Evolutionary conservation across 139 green algal species (phyloP).

Genomic region (Closterium sp.): DNA sequence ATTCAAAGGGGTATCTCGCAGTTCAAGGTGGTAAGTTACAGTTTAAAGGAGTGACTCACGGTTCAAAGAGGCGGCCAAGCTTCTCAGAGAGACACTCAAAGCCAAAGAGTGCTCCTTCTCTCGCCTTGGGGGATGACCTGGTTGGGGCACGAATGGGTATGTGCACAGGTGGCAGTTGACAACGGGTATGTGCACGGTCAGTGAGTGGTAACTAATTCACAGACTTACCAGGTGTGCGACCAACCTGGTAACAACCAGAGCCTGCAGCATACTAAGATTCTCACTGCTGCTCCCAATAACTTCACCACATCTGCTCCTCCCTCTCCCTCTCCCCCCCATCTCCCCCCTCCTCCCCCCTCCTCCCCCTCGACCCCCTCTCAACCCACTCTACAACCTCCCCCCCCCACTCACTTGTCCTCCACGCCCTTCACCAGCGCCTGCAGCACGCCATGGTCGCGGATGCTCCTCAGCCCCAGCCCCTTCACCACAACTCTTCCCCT

Average conservation of each 20-base stretch:
- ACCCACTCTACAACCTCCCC: slow-evolving; percentile 5
- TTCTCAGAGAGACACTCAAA: slow-evolving; percentile 92
- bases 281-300: slow-evolving; percentile 82
- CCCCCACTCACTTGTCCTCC: slow-evolving; percentile 47
- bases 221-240: too few relatives aligned
- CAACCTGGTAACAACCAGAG: too few relatives aligned
- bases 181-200: too few relatives aligned
- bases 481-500: slow-evolving; percentile 68
- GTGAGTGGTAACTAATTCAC: too few relatives aligned
- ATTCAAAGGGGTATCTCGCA: not conserved
- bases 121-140: not conserved
- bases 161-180: too few relatives aligned
- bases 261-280: slow-evolving; percentile 83
- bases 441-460: slow-evolving; percentile 87
- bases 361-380: too few relatives aligned
- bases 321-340: too few relatives aligned
- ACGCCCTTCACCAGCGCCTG: slow-evolving; percentile 74
- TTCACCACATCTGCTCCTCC: slow-evolving; percentile 88
- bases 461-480: slow-evolving; percentile 79
- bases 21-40: too few relatives aligned
- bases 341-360: too few relatives aligned
- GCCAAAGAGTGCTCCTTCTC: slow-evolving; percentile 84
- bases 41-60: slow-evolving; percentile 44
- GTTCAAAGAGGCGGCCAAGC: slow-evolving; percentile 96
- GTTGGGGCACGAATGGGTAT: too few relatives aligned